These are phyloP conservation scores for Phytophthora sansomeana DNA, from an alignment of 352 stramenopile genomes.

Conservation along the genomic window DNA sequence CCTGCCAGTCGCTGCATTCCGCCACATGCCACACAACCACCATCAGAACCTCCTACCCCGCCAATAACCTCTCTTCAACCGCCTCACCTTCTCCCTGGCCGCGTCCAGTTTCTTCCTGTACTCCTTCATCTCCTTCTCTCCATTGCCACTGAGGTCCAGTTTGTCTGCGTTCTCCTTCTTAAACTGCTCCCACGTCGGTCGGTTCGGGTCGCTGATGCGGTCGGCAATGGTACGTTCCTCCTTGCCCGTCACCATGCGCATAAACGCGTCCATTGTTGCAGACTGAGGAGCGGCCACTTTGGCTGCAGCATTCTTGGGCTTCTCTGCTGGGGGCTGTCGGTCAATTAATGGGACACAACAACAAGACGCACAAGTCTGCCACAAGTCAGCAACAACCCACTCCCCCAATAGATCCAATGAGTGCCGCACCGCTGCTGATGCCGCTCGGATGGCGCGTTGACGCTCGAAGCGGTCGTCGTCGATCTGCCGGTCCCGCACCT, in stretches of 20 bases:
- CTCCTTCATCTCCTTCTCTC: conserved; percentile 94
- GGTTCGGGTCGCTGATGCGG: conserved; percentile 93
- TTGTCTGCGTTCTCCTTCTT: conserved; percentile 97
- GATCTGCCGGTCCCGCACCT: conserved; percentile 83
- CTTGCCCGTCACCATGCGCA: conserved; percentile 93
- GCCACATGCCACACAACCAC: neutral
- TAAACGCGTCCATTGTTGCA: conserved; percentile 94
- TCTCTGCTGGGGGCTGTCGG: conserved; percentile 29
- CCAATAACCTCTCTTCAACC: neutral
- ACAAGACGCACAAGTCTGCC: no score
- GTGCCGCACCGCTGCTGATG: conserved; percentile 38
- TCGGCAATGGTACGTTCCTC: conserved; percentile 95
- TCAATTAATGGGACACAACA: neutral
- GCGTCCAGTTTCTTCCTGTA: conserved; percentile 94
- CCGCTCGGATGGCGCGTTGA: conserved; percentile 62
- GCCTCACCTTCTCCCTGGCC: conserved; percentile 83
- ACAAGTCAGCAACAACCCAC: neutral
- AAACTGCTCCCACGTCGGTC: conserved; percentile 96
- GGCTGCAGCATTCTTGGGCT: conserved; percentile 21
- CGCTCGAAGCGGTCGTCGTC: conserved; percentile 88
- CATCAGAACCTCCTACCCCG: neutral
- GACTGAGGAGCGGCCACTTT: conserved; percentile 44
- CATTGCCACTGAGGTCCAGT: conserved; percentile 86
- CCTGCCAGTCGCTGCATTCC: conserved; percentile 65
- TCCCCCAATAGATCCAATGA: neutral